Evolutionary conservation across 495 filamentous ascomycete genomes (phyloP).

Genomic region (Parachaetomium inaequale): DNA sequence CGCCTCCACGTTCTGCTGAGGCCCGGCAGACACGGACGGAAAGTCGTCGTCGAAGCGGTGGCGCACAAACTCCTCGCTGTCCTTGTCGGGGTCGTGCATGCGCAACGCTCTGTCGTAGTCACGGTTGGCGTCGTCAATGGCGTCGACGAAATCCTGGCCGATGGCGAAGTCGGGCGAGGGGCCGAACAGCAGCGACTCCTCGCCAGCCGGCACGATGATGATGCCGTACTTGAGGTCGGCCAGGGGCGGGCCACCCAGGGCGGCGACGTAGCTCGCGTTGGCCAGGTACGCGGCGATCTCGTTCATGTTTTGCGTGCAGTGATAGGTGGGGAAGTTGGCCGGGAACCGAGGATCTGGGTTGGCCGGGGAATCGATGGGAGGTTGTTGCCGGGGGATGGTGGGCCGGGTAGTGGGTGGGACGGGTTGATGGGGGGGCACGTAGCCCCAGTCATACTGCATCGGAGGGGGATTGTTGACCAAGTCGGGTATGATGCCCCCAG

Average conservation of each 20-base stretch:
- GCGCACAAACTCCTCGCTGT: constrained; percentile 2
- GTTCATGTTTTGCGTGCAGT: background rate
- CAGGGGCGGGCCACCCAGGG: background rate
- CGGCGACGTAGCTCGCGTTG: background rate
- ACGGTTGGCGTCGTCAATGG: constrained; percentile 3
- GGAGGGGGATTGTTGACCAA: too few relatives aligned
- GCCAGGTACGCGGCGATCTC: constrained; percentile 1
- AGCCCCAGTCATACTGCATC: too few relatives aligned
- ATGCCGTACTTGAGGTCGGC: constrained; percentile 4
- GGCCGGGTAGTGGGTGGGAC: too few relatives aligned
- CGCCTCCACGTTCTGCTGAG: background rate
- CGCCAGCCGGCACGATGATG: background rate
- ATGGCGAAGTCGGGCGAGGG: background rate
- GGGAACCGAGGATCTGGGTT: background rate
- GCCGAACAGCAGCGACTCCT: constrained; percentile 1
- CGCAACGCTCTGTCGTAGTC: background rate
- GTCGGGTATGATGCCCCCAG: too few relatives aligned
- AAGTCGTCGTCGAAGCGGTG: background rate
- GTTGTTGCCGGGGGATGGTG: too few relatives aligned
- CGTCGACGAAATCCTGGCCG: background rate
- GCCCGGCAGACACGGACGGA: background rate
- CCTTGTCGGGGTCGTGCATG: background rate
- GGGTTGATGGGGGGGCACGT: too few relatives aligned
- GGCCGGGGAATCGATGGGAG: background rate
- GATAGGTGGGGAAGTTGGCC: background rate